Evolutionary conservation across 805 yeast species (phyloP).

Genomic region (Kazachstania martiniae): DNA sequence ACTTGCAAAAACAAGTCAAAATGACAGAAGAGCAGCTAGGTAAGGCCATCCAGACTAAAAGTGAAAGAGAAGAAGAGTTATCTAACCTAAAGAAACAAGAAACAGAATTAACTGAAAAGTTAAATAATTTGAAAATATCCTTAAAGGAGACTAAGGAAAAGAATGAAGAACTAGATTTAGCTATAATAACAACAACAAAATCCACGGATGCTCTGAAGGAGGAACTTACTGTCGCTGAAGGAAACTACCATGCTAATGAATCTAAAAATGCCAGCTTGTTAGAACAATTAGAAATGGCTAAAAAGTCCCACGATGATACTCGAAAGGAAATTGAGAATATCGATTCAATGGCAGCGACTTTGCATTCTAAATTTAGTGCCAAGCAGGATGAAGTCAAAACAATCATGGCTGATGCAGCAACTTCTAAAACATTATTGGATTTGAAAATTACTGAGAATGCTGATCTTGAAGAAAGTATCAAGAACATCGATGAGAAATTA

Average conservation of each 20-base stretch:
- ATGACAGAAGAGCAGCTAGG: slow-evolving; percentile 55
- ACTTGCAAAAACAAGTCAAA: slow-evolving; percentile 57
- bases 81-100: slow-evolving; percentile 40
- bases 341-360: slow-evolving; percentile 54
- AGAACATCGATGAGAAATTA: slow-evolving; percentile 22
- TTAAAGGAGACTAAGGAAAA: slow-evolving; percentile 1
- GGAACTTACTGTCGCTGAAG: slow-evolving; percentile 68
- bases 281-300: slow-evolving; percentile 50
- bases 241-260: slow-evolving; percentile 61
- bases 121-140: slow-evolving; percentile 1
- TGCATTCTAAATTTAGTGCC: slow-evolving; percentile 43
- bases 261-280: slow-evolving; percentile 52
- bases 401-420: slow-evolving; percentile 42
- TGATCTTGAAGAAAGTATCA: slow-evolving; percentile 30
- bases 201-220: slow-evolving; percentile 47
- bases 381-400: slow-evolving; percentile 45
- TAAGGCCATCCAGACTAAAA: slow-evolving; percentile 64
- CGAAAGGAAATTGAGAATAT: slow-evolving; percentile 59
- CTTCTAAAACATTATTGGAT: not conserved
- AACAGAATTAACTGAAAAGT: slow-evolving; percentile 2
- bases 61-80: slow-evolving; percentile 49
- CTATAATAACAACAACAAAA: slow-evolving; percentile 3
- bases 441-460: slow-evolving; percentile 26
- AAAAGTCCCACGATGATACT: slow-evolving; percentile 49
- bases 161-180: slow-evolving; percentile 1